These are phyloP conservation scores for Skeletonema potamos DNA, from an alignment of 108 stramenopile genomes.

Conservation along the genomic window DNA sequence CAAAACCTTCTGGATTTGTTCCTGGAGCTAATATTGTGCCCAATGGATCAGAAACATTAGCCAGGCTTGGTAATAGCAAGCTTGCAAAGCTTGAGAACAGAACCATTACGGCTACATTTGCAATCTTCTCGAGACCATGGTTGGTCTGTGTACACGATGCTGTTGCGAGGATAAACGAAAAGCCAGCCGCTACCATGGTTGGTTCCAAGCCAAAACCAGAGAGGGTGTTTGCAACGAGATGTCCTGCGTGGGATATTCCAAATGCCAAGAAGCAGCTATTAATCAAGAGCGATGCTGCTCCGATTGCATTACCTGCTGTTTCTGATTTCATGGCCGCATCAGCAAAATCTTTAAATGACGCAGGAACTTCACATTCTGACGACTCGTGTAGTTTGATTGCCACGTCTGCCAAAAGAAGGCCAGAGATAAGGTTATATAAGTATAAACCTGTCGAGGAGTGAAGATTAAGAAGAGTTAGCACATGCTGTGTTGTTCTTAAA, in stretches of 20 bases:
- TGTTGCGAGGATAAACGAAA: constrained; percentile 42
- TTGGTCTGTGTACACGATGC: constrained; percentile 39
- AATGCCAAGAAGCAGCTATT: constrained; percentile 64
- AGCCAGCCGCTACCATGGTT: not conserved
- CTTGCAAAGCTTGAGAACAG: constrained; percentile 59
- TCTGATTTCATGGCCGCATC: constrained; percentile 46
- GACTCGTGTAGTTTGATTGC: constrained; percentile 71
- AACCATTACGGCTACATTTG: constrained; percentile 51
- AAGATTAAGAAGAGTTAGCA: not conserved
- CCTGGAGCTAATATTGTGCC: constrained; percentile 38
- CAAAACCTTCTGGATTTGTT: constrained; percentile 19
- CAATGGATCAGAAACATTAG: constrained; percentile 54
- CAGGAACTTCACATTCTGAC: constrained; percentile 48
- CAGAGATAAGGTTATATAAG: constrained; percentile 67
- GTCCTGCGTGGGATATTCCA: constrained; percentile 50
- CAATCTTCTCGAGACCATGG: constrained; percentile 49
- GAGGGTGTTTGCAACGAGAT: constrained; percentile 32
- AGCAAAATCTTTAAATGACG: constrained; percentile 78
- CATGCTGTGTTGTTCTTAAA: not conserved
- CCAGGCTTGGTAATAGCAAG: constrained; percentile 63
- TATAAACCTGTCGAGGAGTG: constrained; percentile 37
- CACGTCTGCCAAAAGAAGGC: constrained; percentile 70
- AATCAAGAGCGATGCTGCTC: constrained; percentile 50
- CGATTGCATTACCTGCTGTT: constrained; percentile 43
- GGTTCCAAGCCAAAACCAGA: constrained; percentile 28